Conservation (phyloP, 805 yeast genomes). For the Candida saitoana region DNA sequence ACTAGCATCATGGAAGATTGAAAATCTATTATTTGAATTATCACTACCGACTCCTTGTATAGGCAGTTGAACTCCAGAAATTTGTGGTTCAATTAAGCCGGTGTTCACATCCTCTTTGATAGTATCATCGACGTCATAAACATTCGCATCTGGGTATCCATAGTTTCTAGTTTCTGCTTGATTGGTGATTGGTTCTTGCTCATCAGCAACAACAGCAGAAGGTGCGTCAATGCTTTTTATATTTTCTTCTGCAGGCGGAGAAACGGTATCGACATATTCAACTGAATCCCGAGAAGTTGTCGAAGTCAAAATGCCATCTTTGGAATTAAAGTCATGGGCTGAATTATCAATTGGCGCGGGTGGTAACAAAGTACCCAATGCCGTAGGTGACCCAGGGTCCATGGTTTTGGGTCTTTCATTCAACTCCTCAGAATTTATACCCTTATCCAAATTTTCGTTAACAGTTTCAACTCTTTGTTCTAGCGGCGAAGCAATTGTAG, state of each 20-base stretch:
- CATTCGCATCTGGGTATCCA: background rate
- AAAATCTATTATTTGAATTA: background rate
- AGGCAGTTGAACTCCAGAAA: background rate
- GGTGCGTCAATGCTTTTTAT: background rate
- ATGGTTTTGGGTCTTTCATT: background rate
- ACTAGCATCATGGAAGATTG: constrained; percentile 1
- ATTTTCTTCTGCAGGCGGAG: background rate
- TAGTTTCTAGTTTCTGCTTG: background rate
- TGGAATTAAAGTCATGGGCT: background rate
- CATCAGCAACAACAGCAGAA: background rate
- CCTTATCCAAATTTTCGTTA: background rate
- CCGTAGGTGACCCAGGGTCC: constrained; percentile 1
- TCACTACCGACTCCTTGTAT: background rate
- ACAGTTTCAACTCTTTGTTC: background rate
- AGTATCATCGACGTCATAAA: constrained; percentile 1
- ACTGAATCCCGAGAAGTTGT: background rate
- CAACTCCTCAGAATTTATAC: background rate
- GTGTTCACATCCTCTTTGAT: background rate
- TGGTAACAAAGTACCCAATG: background rate
- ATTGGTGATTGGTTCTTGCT: background rate
- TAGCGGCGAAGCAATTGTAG: background rate
- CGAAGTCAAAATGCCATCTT: background rate
- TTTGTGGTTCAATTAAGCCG: background rate
- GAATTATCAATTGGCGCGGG: background rate
- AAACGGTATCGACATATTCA: background rate